Evolutionary conservation across 192 early-diverging fungal species (phyloP).

Genomic region (Dispira simplex): DNA sequence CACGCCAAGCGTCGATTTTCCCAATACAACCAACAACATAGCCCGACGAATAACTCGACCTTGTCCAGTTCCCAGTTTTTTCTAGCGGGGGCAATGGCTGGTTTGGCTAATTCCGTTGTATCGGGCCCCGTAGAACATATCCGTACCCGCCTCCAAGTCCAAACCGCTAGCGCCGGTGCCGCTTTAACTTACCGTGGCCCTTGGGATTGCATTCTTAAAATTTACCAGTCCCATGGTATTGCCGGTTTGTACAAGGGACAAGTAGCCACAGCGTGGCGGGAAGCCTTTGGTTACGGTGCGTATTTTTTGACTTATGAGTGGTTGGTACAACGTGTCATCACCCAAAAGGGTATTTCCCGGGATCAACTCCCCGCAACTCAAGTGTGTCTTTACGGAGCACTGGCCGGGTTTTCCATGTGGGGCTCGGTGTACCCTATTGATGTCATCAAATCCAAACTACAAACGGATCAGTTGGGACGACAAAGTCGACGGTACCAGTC

Average conservation of each 20-base stretch:
- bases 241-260: slow-evolving; percentile 85
- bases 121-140: slow-evolving; percentile 94
- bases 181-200: slow-evolving; percentile 47
- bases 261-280: slow-evolving; percentile 65
- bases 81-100: slow-evolving; percentile 67
- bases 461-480: slow-evolving; percentile 72
- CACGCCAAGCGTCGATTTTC: slow-evolving; percentile 71
- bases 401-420: slow-evolving; percentile 74
- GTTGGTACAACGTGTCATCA: slow-evolving; percentile 64
- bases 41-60: slow-evolving; percentile 21
- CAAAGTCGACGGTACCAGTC: slow-evolving; percentile 50
- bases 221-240: slow-evolving; percentile 58
- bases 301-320: slow-evolving; percentile 92
- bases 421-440: slow-evolving; percentile 83
- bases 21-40: slow-evolving; percentile 24
- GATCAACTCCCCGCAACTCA: slow-evolving; percentile 57
- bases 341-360: slow-evolving; percentile 35
- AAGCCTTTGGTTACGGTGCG: slow-evolving; percentile 84
- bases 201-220: slow-evolving; percentile 66
- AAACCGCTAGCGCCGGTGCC: slow-evolving; percentile 30
- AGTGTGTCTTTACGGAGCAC: slow-evolving; percentile 69
- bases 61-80: slow-evolving; percentile 73
- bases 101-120: slow-evolving; percentile 77
- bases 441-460: slow-evolving; percentile 87
- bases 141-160: slow-evolving; percentile 87